Percentiles rank a stretch among this genome's conserved stretches.
These are phyloP conservation scores for Paracorniculantispora psalliotae DNA, from an alignment of 2,329 filamentous ascomycete genomes.

Conservation along the genomic window DNA sequence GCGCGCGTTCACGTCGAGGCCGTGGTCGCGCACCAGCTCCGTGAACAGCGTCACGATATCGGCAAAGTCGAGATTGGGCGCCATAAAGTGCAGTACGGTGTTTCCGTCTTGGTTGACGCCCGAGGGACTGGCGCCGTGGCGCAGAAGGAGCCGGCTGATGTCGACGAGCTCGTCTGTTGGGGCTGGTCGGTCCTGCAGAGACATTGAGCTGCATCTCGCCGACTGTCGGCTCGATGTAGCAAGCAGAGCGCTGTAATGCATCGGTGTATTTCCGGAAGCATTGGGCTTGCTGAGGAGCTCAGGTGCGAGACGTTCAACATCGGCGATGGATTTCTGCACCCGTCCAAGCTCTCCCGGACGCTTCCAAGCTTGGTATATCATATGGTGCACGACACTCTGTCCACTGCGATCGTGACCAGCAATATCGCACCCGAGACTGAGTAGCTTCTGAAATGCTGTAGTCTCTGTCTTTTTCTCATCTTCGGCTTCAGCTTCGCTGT, in stretches of 20 bases:
- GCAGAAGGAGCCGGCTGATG: neutral
- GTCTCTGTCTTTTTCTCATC: neutral
- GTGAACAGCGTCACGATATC: constrained; percentile 9
- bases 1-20: constrained; percentile 16
- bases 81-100: constrained; percentile 1
- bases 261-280: neutral
- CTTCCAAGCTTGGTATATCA: neutral
- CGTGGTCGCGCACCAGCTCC: constrained; percentile 7
- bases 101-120: neutral
- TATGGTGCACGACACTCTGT: constrained; percentile 2
- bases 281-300: neutral
- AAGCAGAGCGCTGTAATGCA: constrained; percentile 4
- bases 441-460: neutral
- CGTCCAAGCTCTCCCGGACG: neutral
- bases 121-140: neutral
- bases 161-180: neutral
- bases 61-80: neutral
- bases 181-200: neutral
- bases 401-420: neutral
- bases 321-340: neutral
- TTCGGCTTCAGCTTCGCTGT: neutral
- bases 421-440: constrained; percentile 2
- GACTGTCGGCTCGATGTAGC: neutral
- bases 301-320: neutral
- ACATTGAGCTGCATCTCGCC: too few relatives aligned